Evolutionary conservation across 2,329 filamentous ascomycete genomes (phyloP).

Genomic region (Thelonectria rubi): DNA sequence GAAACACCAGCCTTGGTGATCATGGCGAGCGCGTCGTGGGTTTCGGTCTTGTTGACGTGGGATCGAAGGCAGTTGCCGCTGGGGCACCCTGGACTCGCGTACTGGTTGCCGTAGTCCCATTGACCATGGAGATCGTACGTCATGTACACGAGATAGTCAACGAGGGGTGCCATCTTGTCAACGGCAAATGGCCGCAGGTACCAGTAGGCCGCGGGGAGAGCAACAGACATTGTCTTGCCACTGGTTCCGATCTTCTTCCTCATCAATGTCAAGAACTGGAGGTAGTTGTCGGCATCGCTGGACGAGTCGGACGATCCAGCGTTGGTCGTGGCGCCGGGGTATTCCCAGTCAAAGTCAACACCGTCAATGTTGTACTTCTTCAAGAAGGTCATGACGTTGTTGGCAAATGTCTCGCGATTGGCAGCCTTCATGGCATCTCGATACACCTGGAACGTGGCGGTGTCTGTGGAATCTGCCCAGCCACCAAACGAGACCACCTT

Average conservation of each 20-base stretch:
- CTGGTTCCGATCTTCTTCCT: slow-evolving; percentile 41
- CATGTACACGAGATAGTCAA: slow-evolving; percentile 52
- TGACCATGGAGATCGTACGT: slow-evolving; percentile 50
- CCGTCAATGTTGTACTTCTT: slow-evolving; percentile 53
- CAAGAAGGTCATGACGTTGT: slow-evolving; percentile 52
- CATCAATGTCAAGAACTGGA: slow-evolving; percentile 47
- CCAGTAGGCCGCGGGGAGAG: slow-evolving; percentile 51
- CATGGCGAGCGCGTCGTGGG: slow-evolving; percentile 47
- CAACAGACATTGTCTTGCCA: slow-evolving; percentile 48
- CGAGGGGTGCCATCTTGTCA: slow-evolving; percentile 40
- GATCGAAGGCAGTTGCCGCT: slow-evolving; percentile 48
- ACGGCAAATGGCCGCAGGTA: slow-evolving; percentile 51
- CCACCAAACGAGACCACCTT: slow-evolving; percentile 50
- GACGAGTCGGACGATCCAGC: slow-evolving; percentile 47
- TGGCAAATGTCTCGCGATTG: slow-evolving; percentile 51
- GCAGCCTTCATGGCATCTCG: slow-evolving; percentile 42
- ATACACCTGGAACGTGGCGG: slow-evolving; percentile 40
- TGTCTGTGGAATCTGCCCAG: slow-evolving; percentile 45
- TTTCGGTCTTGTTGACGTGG: slow-evolving; percentile 53
- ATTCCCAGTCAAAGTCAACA: slow-evolving; percentile 59
- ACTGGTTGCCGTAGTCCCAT: slow-evolving; percentile 46
- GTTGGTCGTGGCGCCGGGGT: slow-evolving; percentile 46
- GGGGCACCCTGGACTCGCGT: slow-evolving; percentile 39
- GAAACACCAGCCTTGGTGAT: slow-evolving; percentile 49
- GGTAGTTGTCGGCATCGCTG: slow-evolving; percentile 48